These are phyloP conservation scores for Thalassiosira gravida DNA, from an alignment of 352 stramenopile species.

Conservation along the genomic window DNA sequence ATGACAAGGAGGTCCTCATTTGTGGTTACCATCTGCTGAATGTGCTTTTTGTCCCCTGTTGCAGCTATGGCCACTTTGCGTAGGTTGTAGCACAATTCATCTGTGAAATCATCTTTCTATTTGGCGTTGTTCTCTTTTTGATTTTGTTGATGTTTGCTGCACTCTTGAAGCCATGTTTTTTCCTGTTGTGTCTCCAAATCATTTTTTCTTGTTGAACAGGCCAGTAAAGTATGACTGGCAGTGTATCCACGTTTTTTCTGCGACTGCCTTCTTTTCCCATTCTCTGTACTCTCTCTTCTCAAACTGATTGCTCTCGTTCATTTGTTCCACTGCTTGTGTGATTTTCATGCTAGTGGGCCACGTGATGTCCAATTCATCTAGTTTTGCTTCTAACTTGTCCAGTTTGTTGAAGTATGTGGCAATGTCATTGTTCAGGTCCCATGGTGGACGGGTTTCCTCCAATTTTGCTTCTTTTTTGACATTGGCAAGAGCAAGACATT, in stretches of 20 bases:
- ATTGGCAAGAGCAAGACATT: constrained; percentile 12
- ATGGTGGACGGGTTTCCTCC: not conserved
- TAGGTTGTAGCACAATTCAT: too few relatives aligned
- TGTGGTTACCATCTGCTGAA: not conserved
- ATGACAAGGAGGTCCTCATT: not conserved
- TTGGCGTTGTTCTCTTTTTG: too few relatives aligned
- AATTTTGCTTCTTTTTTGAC: not conserved
- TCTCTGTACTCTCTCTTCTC: not conserved
- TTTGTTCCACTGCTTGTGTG: not conserved
- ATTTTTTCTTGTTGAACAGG: not conserved
- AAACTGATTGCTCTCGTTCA: constrained; percentile 3
- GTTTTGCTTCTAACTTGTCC: not conserved
- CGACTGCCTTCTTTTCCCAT: not conserved
- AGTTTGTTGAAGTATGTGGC: constrained; percentile 2
- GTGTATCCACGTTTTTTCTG: not conserved
- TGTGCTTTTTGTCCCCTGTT: constrained; percentile 11
- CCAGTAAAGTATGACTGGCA: not conserved
- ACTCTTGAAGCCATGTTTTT: constrained; percentile 1
- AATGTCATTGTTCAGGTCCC: not conserved
- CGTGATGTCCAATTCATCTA: not conserved
- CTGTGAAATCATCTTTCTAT: too few relatives aligned
- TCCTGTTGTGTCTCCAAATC: not conserved
- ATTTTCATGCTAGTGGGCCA: not conserved
- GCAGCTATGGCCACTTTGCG: not conserved
- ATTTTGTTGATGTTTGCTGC: not conserved